These are phyloP conservation scores for Citrus trifoliata DNA, from an alignment of 345 rosid species.

Conservation along the genomic window DNA sequence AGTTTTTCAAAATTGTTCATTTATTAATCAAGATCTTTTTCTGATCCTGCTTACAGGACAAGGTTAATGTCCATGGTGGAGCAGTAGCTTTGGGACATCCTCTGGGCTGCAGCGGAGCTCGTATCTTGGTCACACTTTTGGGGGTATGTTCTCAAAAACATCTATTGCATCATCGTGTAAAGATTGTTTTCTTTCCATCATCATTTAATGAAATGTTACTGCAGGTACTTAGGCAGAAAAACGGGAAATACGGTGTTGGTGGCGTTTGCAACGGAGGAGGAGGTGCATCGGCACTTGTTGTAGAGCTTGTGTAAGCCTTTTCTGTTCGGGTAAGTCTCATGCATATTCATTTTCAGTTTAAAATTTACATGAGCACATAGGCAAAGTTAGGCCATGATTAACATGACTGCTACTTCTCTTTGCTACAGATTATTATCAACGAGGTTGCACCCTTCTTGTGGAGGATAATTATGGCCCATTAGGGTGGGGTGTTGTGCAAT, in stretches of 20 bases:
- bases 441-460: not conserved
- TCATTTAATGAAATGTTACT: not conserved
- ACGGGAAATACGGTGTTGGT: conserved; percentile 79
- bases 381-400: not conserved
- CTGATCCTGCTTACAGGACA: conserved; percentile 55
- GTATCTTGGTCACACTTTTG: conserved; percentile 86
- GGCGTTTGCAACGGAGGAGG: conserved; percentile 99
- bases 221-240: conserved; percentile 71
- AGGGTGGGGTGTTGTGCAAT: not conserved
- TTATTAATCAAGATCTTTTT: conserved; percentile 1
- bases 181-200: not conserved
- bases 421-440: conserved; percentile 4
- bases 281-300: conserved; percentile 87
- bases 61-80: conserved; percentile 88
- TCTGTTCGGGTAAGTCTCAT: conserved; percentile 20
- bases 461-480: not conserved
- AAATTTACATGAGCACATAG: too few species aligned
- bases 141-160: conserved; percentile 43
- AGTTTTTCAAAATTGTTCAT: not conserved
- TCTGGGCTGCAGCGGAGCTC: conserved; percentile 98
- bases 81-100: conserved; percentile 98
- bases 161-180: not conserved
- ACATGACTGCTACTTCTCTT: not conserved
- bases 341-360: not conserved
- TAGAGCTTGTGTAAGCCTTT: conserved; percentile 62